These are phyloP conservation scores for Pichia sp. DNA, from an alignment of 1,139 yeast genomes.

Conservation along the genomic window DNA sequence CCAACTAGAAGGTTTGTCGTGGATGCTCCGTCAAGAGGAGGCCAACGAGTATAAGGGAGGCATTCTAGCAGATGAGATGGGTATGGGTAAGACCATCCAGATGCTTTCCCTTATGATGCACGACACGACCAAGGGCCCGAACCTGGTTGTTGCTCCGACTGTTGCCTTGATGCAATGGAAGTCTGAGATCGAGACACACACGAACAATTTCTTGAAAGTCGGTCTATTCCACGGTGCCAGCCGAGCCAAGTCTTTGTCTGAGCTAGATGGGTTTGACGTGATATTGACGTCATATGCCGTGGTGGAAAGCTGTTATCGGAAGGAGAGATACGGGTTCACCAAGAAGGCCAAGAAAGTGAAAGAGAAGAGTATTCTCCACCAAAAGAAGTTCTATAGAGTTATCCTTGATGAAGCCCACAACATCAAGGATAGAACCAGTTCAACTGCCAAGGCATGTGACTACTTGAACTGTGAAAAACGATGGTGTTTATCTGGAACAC, in stretches of 20 bases:
- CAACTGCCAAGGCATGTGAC: constrained; percentile 90
- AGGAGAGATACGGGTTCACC: constrained; percentile 77
- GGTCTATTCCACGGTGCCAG: constrained; percentile 82
- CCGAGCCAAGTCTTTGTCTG: constrained; percentile 53
- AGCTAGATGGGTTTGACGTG: constrained; percentile 66
- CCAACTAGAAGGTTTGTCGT: constrained; percentile 86
- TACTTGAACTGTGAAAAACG: constrained; percentile 63
- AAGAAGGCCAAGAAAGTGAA: constrained; percentile 66
- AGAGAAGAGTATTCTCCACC: constrained; percentile 72
- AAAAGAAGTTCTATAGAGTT: constrained; percentile 75
- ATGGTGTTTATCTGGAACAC: constrained; percentile 95
- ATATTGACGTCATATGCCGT: constrained; percentile 89
- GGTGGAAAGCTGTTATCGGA: constrained; percentile 79
- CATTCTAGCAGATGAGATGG: constrained; percentile 98
- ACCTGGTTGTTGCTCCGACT: constrained; percentile 91
- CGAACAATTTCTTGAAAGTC: constrained; percentile 63
- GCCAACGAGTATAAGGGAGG: constrained; percentile 80
- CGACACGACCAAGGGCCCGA: constrained; percentile 65
- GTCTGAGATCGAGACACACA: constrained; percentile 81
- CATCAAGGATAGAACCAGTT: constrained; percentile 89
- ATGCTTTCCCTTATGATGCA: constrained; percentile 80
- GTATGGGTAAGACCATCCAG: constrained; percentile 98
- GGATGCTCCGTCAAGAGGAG: constrained; percentile 88
- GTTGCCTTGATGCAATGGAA: constrained; percentile 98
- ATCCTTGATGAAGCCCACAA: constrained; percentile 95